Evolutionary conservation across 805 yeast species (phyloP).

Genomic region (Isabelozyma pseudorhagii): DNA sequence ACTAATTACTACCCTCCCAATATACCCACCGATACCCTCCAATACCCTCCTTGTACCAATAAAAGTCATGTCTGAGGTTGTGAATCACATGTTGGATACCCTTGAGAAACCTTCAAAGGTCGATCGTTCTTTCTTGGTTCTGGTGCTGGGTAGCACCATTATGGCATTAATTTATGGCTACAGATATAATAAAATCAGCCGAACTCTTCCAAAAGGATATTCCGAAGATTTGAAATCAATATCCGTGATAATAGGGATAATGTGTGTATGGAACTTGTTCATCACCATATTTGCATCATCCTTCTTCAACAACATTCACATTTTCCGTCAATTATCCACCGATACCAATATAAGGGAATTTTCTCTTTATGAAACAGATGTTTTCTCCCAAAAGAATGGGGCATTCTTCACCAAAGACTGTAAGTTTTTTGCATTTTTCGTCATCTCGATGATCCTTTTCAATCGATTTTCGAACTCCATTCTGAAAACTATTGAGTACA

Average conservation of each 20-base stretch:
- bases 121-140: background rate
- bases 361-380: background rate
- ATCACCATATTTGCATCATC: background rate
- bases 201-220: constrained; percentile 4
- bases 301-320: background rate
- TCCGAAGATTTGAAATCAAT: constrained; percentile 5
- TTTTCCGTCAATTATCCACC: background rate
- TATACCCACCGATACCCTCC: no score
- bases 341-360: background rate
- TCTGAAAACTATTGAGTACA: constrained; percentile 12
- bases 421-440: constrained; percentile 3
- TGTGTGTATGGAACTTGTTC: constrained; percentile 5
- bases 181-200: constrained; percentile 4
- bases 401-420: constrained; percentile 10
- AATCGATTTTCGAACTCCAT: constrained; percentile 9
- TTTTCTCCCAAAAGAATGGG: constrained; percentile 1
- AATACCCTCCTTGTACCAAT: background rate
- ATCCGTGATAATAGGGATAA: background rate
- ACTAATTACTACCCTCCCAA: no score
- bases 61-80: background rate
- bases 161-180: background rate
- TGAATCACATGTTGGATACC: background rate
- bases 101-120: background rate
- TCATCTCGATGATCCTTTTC: constrained; percentile 9
- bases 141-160: background rate